A percentile compares a stretch with the other conserved stretches of the same genome.
Evolutionary conservation across 2,329 filamentous ascomycete genomes (phyloP).

Genomic region (Bipolaris cookei): DNA sequence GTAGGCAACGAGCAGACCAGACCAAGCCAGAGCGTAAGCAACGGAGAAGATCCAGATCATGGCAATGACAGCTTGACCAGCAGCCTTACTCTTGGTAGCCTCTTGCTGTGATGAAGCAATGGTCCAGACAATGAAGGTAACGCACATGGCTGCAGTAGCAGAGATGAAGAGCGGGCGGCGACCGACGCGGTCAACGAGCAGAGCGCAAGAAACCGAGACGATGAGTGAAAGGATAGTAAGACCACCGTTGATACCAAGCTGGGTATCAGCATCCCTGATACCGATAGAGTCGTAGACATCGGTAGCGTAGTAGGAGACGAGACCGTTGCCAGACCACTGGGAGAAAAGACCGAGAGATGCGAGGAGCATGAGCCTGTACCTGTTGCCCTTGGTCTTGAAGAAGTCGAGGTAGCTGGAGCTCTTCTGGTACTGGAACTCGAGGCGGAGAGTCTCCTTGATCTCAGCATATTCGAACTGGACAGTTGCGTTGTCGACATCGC

Average conservation of each 20-base stretch:
- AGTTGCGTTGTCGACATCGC: conserved; percentile 63
- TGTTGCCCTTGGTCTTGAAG: conserved; percentile 67
- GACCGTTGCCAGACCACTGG: conserved; percentile 71
- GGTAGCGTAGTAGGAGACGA: conserved; percentile 72
- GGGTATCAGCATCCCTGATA: conserved; percentile 55
- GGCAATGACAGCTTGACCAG: conserved; percentile 57
- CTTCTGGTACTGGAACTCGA: conserved; percentile 60
- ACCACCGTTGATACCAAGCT: conserved; percentile 58
- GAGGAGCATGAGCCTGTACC: conserved; percentile 67
- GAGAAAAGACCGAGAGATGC: conserved; percentile 70
- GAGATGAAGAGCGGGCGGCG: conserved; percentile 47
- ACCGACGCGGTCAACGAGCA: conserved; percentile 62
- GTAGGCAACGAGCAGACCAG: conserved; percentile 63
- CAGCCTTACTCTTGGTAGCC: conserved; percentile 47
- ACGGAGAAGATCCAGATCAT: conserved; percentile 60
- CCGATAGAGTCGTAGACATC: conserved; percentile 67
- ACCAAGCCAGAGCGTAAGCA: conserved; percentile 64
- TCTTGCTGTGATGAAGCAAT: conserved; percentile 59
- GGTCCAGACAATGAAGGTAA: conserved; percentile 47
- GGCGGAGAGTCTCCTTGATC: conserved; percentile 67
- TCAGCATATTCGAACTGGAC: conserved; percentile 72
- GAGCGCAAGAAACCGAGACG: conserved; percentile 62
- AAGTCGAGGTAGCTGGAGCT: conserved; percentile 66
- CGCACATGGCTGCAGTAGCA: conserved; percentile 40
- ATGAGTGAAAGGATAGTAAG: conserved; percentile 66